A percentile compares a stretch with the other conserved stretches of the same genome.
phyloP scores from a whole-genome alignment of 2,329 filamentous ascomycete species.

The Beauveria pseudobassiana region DNA sequence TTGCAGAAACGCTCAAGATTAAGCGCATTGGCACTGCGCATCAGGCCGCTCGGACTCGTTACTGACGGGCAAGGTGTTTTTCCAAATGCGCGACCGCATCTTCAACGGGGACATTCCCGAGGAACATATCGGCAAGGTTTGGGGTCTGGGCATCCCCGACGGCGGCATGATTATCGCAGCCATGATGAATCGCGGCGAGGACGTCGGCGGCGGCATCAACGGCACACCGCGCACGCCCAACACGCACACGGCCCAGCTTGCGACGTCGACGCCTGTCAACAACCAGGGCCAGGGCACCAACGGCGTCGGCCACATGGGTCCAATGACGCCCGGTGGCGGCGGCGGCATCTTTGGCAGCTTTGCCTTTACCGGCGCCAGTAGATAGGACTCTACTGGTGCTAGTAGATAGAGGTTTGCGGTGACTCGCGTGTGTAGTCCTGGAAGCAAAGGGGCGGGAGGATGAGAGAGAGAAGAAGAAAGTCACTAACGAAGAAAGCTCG shows the following conservation, averaged over 20 bases:
- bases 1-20: conserved; percentile 87
- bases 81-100: conserved; percentile 81
- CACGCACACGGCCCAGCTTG: conserved; percentile 49
- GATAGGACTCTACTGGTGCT: conserved; percentile 17
- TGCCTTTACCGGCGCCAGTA: conserved; percentile 39
- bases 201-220: conserved; percentile 24
- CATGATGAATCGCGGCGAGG: conserved; percentile 27
- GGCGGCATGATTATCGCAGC: conserved; percentile 33
- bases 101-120: conserved; percentile 76
- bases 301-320: conserved; percentile 51
- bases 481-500: not conserved
- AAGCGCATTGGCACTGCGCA: conserved; percentile 83
- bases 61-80: conserved; percentile 90
- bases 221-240: conserved; percentile 59
- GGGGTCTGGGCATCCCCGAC: conserved; percentile 76
- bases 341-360: conserved; percentile 73
- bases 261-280: conserved; percentile 40
- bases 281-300: conserved; percentile 43
- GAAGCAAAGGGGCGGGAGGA: not conserved
- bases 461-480: not conserved
- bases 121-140: conserved; percentile 83
- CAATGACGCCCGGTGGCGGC: conserved; percentile 71
- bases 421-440: not conserved
- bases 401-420: not conserved
- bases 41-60: conserved; percentile 88